Evolutionary conservation across 2,329 filamentous ascomycete species (phyloP), one percentile per base, ranked within the genome.

Genomic region (Diaporthe australafricana): DNA sequence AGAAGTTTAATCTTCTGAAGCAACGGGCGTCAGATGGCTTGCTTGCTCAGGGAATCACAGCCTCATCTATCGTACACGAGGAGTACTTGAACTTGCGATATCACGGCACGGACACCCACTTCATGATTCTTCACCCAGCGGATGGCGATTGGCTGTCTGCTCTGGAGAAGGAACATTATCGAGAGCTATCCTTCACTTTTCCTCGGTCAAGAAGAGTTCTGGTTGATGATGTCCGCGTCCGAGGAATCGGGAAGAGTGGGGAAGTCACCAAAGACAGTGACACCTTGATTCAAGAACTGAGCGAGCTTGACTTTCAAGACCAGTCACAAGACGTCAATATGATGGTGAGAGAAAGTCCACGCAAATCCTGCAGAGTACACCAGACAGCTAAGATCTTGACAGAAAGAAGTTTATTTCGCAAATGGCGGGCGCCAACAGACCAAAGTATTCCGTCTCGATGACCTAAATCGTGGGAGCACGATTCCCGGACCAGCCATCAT

Each of bases 171-270:
- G 76, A 79, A 27, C 84, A 86, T 68, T 70, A 81, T 17, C 78
- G 82, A 17, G 83, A 85, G 68, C 83, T 85, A 67, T 80, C 81
- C 1, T 86, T 86, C 72, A 56, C 52, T 56, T 56, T 56, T 17
- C 52, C 52, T 79, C 79, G 2, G 77, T 82, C 63, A 66, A 77
- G 83, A 1, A 77, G 79, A 8, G 81, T 86, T 11, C 74, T 84
- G 5, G 77, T 85, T 6, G 84, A 85, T 74, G 72, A 80, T 56
- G 79, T 82, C 25, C 75, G 79, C 11, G 79, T 83, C 32, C 68
- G 68, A 62, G 94, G 94, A 16, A 96, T 97, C 73, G 94, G 94
- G 55, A 96, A 94, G 85, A 95, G 93, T 62, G 70, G 40, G 27
- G 62, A 71, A 42, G 56, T 42, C 35, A 71, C 48, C 45, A 66